Evolutionary conservation across 306 rosid genomes (phyloP), one percentile per base, ranked within the genome.

Genomic region (Castanopsis chinensis): DNA sequence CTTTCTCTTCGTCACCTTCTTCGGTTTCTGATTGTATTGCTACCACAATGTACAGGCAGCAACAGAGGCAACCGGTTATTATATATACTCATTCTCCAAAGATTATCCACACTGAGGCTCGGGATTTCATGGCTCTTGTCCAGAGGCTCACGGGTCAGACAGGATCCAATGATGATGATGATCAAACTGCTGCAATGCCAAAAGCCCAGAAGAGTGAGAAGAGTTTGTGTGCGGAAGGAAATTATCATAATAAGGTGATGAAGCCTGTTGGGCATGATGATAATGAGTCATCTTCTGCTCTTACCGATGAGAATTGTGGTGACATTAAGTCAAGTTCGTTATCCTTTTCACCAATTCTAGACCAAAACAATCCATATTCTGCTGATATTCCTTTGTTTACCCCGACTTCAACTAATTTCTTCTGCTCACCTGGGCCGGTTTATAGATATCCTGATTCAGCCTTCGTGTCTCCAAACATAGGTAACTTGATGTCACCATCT

Each of bases 81-180:
- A 92, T 92, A 12, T 95, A 92, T 91, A 84, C 94, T 0, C 81
- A 88, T 41, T 95, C 98, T 20, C 99, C 99, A 0, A 91, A 91
- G 78, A n/a, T 91, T 79, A 95, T 95, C 72, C 96, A 92, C 77
- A 83, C 96, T 0, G 88, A 88, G 57, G 76, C 98, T 0, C 85
- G 86, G 9, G 91, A 95, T 56, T 95, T 95, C 88, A 95, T 91
- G 98, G 87, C 94, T 27, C 78, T 95, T 19, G 99, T 95, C 43
- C 98, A 95, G 21, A 91, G 86, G 67, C 99, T 95, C 65, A 95
- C 99, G 8, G 99, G 99, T 17, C 76, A 19, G 78, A 80, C 88
- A 0, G 23, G 65, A 11, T 55, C 87, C 43, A 55, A 56, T 1
- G 23, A 69, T 51, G 69, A 41, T 17, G 19, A 45, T 1, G 61